These are phyloP conservation scores for Periconia macrospinosa DNA, from an alignment of 2,329 filamentous ascomycete genomes.

Conservation along the genomic window DNA sequence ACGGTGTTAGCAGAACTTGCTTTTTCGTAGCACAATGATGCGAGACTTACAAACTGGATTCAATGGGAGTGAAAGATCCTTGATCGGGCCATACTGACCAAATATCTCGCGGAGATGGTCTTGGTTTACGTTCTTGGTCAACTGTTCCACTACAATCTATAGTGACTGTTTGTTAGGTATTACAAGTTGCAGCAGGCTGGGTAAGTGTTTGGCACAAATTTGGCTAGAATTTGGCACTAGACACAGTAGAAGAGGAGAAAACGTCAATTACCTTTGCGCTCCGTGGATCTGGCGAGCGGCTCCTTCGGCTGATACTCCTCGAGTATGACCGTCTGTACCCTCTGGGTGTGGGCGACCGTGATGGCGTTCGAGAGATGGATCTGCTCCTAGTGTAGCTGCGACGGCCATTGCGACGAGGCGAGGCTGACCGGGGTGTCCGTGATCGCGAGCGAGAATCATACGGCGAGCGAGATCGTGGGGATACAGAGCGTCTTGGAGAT, in stretches of 20 bases:
- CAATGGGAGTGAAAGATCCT: slow-evolving; percentile 86
- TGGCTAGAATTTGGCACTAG: no score
- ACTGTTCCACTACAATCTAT: slow-evolving; percentile 91
- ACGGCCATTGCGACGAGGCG: slow-evolving; percentile 41
- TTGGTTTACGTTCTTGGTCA: slow-evolving; percentile 93
- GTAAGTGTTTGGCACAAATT: slow-evolving; percentile 2
- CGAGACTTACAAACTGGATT: slow-evolving; percentile 75
- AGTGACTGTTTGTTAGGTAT: background rate
- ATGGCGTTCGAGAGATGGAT: slow-evolving; percentile 25
- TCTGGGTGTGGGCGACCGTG: slow-evolving; percentile 20
- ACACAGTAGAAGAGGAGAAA: background rate
- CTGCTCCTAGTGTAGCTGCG: slow-evolving; percentile 34
- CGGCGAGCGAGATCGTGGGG: slow-evolving; percentile 37
- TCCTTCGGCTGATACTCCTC: slow-evolving; percentile 38
- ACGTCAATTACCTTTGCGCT: slow-evolving; percentile 40
- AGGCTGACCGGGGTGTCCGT: slow-evolving; percentile 19
- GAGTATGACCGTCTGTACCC: slow-evolving; percentile 38
- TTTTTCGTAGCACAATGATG: background rate
- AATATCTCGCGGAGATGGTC: slow-evolving; percentile 91
- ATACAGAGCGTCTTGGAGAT: slow-evolving; percentile 41
- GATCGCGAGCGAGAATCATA: slow-evolving; percentile 25
- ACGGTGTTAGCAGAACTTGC: slow-evolving; percentile 4
- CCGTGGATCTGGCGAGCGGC: slow-evolving; percentile 35
- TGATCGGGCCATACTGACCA: slow-evolving; percentile 80
- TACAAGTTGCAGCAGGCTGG: background rate